Base-by-base conservation (phyloP, 192 early-diverging fungal genomes). In the Rhizoclosmatium sp. region DNA sequence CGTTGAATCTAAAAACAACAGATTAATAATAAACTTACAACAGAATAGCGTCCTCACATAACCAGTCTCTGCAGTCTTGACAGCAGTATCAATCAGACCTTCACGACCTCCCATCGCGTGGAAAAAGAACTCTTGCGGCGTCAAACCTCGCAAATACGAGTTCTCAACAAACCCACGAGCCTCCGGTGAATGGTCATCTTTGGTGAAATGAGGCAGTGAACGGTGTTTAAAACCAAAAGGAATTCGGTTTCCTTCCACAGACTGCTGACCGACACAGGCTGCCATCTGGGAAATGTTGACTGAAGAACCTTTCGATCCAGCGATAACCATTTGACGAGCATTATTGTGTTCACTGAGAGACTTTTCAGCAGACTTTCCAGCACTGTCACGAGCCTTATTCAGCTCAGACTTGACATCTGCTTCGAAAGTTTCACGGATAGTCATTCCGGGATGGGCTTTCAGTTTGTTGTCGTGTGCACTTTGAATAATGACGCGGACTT, bases 61-160 rank as follows among this genome's bases (percentile, higher is more conserved):
- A 41, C 98, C 98, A 2, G 98, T 98, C 82, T 98, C 97, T n/a
- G 98, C 97, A 19, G 97, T 89, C 87, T 99, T 98, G 74, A 99
- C 97, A 80, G 98, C 98, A 40, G 98, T 99, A 86, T 99, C 98
- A 81, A 98, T 99, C 84, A 99, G 85, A 87, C 98, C 98, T 91
- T 99, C 98, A 88, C 98, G 95, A 80, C 98, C 98, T 88, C 96
- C 97, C 97, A 98, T 98, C 23, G 97, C 96, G 84, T 99, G 98
- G 92, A 99, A 99, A 82, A 94, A 99, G 87, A 98, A 99, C 88
- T 99, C 98, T 79, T 95, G 94, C 21, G 98, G 98, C 21, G 95
- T 97, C 82, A 99, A 81, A 14, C 98, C 98, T 71, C 94, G 90
- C 45, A 96, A 84, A 78, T 95, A 96, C 31, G 93, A 94, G 80